Percentiles rank a stretch among this genome's conserved stretches.
phyloP scores from a whole-genome alignment of 805 yeast species.

The Peterozyma toletana region DNA sequence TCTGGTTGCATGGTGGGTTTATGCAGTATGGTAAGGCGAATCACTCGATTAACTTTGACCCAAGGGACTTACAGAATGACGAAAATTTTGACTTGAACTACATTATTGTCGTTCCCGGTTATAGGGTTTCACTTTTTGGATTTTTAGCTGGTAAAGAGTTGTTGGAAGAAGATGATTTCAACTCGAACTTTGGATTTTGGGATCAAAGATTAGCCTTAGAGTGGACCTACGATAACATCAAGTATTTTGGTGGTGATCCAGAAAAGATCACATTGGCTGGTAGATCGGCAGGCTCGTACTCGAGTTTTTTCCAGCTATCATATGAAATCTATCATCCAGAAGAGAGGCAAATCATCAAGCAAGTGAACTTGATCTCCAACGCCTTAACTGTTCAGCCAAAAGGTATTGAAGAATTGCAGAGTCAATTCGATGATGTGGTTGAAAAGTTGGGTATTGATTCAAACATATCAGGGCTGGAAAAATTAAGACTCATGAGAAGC shows the following conservation, averaged over 20 bases:
- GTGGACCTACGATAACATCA: conserved; percentile 37
- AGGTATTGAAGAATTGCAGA: conserved; percentile 24
- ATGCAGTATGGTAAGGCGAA: conserved; percentile 27
- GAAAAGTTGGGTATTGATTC: conserved; percentile 16
- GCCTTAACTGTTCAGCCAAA: conserved; percentile 32
- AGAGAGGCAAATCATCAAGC: conserved; percentile 31
- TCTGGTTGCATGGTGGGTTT: conserved; percentile 38
- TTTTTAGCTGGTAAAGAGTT: conserved; percentile 30
- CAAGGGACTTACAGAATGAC: conserved; percentile 19
- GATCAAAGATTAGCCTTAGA: conserved; percentile 40
- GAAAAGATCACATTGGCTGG: conserved; percentile 35
- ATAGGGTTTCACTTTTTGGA: conserved; percentile 33
- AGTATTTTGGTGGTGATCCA: conserved; percentile 40
- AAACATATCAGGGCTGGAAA: conserved; percentile 10
- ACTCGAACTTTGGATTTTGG: conserved; percentile 32
- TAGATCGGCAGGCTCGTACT: conserved; percentile 39
- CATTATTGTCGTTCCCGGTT: conserved; percentile 29
- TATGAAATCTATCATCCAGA: conserved; percentile 35
- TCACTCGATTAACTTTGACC: conserved; percentile 9
- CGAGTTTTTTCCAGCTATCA: conserved; percentile 33
- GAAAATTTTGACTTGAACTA: conserved; percentile 23
- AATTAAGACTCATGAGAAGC: conserved; percentile 12
- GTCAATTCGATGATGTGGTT: conserved; percentile 28
- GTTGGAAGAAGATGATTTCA: conserved; percentile 18
- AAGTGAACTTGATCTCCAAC: conserved; percentile 28